Conservation (phyloP, 164 flowering plant genomes). For the Liriodendron chinense region DNA sequence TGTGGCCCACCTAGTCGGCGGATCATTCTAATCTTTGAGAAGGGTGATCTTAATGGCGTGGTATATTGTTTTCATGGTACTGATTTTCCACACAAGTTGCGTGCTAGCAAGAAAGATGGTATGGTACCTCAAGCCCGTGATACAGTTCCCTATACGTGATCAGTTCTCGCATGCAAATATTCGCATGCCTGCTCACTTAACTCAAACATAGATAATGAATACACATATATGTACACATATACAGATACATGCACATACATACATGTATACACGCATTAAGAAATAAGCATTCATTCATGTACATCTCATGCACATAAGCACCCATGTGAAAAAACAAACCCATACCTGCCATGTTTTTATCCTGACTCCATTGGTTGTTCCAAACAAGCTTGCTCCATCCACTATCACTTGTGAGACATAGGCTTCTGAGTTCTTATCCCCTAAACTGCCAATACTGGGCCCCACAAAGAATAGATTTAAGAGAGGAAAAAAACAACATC, state of each 20-base stretch:
- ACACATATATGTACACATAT: too few relatives aligned
- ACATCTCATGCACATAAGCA: not conserved
- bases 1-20: too few relatives aligned
- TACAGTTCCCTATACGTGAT: too few relatives aligned
- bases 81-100: too few relatives aligned
- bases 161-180: too few relatives aligned
- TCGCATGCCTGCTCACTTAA: too few relatives aligned
- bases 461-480: not conserved
- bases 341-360: conserved; percentile 56
- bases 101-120: too few relatives aligned
- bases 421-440: conserved; percentile 38
- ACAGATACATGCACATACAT: not conserved
- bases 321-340: not conserved
- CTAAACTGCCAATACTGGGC: conserved; percentile 69
- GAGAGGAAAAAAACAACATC: not conserved
- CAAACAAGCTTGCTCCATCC: conserved; percentile 37
- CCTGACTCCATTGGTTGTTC: conserved; percentile 61
- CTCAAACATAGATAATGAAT: too few relatives aligned
- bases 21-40: too few relatives aligned
- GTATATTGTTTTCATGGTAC: too few relatives aligned
- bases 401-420: conserved; percentile 44
- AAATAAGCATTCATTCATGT: not conserved
- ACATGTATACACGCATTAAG: not conserved
- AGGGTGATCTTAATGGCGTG: too few relatives aligned
- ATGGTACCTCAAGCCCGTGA: too few relatives aligned